Conservation (phyloP, 2,329 filamentous ascomycete species). For the Triangularia setosa region DNA sequence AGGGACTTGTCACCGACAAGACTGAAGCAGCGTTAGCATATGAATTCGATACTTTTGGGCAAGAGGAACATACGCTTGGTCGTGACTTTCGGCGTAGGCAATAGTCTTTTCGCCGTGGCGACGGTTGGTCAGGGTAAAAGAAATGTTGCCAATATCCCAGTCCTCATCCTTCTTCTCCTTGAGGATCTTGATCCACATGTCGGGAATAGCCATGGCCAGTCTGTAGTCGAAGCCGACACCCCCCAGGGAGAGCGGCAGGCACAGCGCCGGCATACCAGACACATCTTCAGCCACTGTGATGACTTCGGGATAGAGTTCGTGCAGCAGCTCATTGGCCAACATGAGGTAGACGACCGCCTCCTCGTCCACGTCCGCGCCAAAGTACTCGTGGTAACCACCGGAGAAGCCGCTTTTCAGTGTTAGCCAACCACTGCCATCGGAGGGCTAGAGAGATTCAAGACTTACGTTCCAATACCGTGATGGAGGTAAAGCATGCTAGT, state of each 20-base stretch:
- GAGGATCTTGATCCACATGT: slow-evolving; percentile 98
- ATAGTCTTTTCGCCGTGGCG: slow-evolving; percentile 97
- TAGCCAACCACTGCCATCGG: slow-evolving; percentile 24
- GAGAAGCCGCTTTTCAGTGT: slow-evolving; percentile 72
- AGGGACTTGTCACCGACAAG: slow-evolving; percentile 95
- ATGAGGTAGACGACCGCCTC: slow-evolving; percentile 94
- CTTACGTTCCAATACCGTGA: slow-evolving; percentile 94
- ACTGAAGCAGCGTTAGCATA: slow-evolving; percentile 41
- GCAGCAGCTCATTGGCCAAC: slow-evolving; percentile 93
- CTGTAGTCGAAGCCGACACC: slow-evolving; percentile 97
- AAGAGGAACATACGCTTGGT: slow-evolving; percentile 68
- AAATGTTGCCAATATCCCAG: slow-evolving; percentile 85
- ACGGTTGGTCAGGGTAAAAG: slow-evolving; percentile 85
- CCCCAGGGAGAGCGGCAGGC: slow-evolving; percentile 76
- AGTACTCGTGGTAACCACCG: slow-evolving; percentile 97
- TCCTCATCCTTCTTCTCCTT: slow-evolving; percentile 89
- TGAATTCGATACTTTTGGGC: slow-evolving; percentile 11
- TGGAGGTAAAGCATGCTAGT: slow-evolving; percentile 97
- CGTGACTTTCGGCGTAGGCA: slow-evolving; percentile 94
- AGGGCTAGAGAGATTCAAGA: slow-evolving; percentile 16
- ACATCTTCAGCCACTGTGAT: slow-evolving; percentile 97
- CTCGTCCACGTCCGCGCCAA: slow-evolving; percentile 82
- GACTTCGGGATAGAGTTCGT: slow-evolving; percentile 77
- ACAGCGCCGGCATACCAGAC: slow-evolving; percentile 97
- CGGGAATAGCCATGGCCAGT: slow-evolving; percentile 93